Conservation (phyloP, 2,329 filamentous ascomycete species). For the Fusarium sororula region DNA sequence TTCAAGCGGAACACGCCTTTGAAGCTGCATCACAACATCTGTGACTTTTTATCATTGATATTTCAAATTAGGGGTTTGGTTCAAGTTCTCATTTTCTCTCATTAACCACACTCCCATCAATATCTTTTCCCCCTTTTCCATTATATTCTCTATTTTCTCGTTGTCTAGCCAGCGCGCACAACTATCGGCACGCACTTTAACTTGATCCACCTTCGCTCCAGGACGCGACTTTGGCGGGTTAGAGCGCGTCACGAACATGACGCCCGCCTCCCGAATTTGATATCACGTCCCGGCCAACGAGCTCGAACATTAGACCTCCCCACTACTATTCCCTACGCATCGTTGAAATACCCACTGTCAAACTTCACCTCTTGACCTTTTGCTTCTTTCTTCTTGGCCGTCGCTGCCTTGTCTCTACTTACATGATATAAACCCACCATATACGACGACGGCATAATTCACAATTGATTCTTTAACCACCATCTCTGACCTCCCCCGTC, state of each 20-base stretch:
- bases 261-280: slow-evolving; percentile 50
- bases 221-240: slow-evolving; percentile 45
- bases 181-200: slow-evolving; percentile 33
- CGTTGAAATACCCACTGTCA: slow-evolving; percentile 20
- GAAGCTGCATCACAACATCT: slow-evolving; percentile 17
- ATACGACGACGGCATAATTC: not conserved
- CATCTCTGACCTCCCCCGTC: slow-evolving; percentile 33
- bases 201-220: slow-evolving; percentile 39
- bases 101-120: not conserved
- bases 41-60: not conserved
- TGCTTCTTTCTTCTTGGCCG: slow-evolving; percentile 13
- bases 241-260: slow-evolving; percentile 53
- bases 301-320: slow-evolving; percentile 29
- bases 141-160: slow-evolving; percentile 1
- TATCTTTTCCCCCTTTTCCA: not conserved
- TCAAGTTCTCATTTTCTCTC: not conserved
- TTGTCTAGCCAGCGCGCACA: slow-evolving; percentile 32
- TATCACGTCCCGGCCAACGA: slow-evolving; percentile 39
- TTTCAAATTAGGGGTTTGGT: slow-evolving; percentile 2
- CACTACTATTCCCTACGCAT: slow-evolving; percentile 16
- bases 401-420: not conserved
- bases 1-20: slow-evolving; percentile 18
- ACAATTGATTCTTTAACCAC: slow-evolving; percentile 10
- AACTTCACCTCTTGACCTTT: slow-evolving; percentile 2
- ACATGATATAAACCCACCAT: not conserved